A percentile compares a stretch with the other conserved stretches of the same genome.
Conservation (phyloP, 495 filamentous ascomycete genomes). For the Chaetomium fimeti region DNA sequence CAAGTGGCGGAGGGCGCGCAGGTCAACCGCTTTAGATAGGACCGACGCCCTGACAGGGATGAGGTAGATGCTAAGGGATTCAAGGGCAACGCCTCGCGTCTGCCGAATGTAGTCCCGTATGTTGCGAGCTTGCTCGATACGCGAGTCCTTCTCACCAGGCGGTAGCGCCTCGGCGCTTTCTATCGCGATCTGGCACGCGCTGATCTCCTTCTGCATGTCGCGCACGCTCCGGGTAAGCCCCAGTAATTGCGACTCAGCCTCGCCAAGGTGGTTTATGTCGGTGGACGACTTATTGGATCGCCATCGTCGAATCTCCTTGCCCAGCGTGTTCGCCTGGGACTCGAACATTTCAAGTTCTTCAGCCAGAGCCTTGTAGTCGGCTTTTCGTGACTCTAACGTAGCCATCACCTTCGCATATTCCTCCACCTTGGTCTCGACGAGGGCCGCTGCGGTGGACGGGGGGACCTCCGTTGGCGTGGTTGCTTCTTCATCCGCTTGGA, state of each 20-base stretch:
- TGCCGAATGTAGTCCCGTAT: constrained; percentile 53
- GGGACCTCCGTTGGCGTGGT: constrained; percentile 15
- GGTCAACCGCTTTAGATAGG: constrained; percentile 52
- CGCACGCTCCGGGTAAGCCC: constrained; percentile 24
- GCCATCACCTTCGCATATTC: constrained; percentile 14
- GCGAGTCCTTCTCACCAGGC: neutral
- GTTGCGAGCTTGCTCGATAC: constrained; percentile 21
- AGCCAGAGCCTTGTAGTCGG: constrained; percentile 27
- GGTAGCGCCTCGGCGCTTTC: constrained; percentile 26
- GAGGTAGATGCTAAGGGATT: constrained; percentile 54
- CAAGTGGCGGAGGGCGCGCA: constrained; percentile 50
- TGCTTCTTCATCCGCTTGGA: constrained; percentile 11
- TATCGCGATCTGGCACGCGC: constrained; percentile 27
- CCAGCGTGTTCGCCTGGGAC: constrained; percentile 22
- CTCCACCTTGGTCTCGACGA: constrained; percentile 2
- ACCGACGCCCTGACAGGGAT: constrained; percentile 57
- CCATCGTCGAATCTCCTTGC: constrained; percentile 26
- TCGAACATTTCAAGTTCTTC: constrained; percentile 29
- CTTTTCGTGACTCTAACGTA: constrained; percentile 24
- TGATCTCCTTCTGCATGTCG: constrained; percentile 29
- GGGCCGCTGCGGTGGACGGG: constrained; percentile 1
- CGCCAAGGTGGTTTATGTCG: constrained; percentile 15
- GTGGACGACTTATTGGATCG: constrained; percentile 9
- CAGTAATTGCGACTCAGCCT: constrained; percentile 23
- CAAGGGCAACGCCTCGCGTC: constrained; percentile 54